Evolutionary conservation across 768 basidiomycete genomes (phyloP).

Genomic region (Rhodotorula graminis): DNA sequence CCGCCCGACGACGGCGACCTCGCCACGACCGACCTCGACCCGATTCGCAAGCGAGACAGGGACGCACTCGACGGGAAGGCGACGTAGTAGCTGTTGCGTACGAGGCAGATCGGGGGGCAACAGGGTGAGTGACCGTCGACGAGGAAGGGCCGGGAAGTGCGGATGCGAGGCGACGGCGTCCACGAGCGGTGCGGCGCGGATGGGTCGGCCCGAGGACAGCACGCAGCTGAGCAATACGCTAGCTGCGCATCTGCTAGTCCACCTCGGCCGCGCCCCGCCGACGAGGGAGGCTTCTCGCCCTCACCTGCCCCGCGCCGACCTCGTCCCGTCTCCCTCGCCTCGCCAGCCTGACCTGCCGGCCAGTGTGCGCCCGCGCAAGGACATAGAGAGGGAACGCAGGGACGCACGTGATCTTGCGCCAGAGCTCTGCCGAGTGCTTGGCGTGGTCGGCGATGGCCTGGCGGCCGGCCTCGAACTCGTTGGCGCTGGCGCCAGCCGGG

Average conservation of each 20-base stretch:
- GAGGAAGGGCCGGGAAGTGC: not conserved
- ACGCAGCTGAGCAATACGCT: too few relatives aligned
- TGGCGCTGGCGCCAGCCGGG: not conserved
- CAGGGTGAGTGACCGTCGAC: not conserved
- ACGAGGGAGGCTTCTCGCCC: too few relatives aligned
- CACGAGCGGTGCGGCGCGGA: too few relatives aligned
- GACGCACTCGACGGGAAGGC: slow-evolving; percentile 27
- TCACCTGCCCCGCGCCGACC: too few relatives aligned
- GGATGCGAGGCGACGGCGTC: too few relatives aligned
- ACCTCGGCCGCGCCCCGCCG: too few relatives aligned
- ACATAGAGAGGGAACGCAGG: not conserved
- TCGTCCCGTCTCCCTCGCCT: not conserved
- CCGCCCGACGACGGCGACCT: too few relatives aligned
- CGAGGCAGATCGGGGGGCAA: not conserved
- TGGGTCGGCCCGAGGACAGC: too few relatives aligned
- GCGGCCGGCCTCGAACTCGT: slow-evolving; percentile 17
- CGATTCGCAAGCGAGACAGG: too few relatives aligned
- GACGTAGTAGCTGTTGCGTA: slow-evolving; percentile 28
- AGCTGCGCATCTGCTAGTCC: too few relatives aligned
- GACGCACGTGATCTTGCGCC: slow-evolving; percentile 40
- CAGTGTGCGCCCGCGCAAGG: too few relatives aligned
- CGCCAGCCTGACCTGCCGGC: not conserved
- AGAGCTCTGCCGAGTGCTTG: slow-evolving; percentile 29
- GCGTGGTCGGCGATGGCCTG: slow-evolving; percentile 34
- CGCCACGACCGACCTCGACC: not conserved